Evolutionary conservation across 1,284 basidiomycete species (phyloP).

Genomic region (Agroathelia rolfsii): DNA sequence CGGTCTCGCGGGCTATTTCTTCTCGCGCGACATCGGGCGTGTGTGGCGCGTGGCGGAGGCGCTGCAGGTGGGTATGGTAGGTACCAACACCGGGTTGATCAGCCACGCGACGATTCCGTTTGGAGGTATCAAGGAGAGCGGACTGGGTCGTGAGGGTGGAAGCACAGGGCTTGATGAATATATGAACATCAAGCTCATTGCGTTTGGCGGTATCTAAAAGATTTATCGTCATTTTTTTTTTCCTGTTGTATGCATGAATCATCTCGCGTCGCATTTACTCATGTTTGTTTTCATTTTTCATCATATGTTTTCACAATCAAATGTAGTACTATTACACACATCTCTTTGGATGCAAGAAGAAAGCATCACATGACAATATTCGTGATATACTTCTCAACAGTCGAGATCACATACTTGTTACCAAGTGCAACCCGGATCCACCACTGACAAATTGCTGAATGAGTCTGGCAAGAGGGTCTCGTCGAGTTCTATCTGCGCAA

Average conservation of each 20-base stretch:
- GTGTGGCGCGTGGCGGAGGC: constrained; percentile 98
- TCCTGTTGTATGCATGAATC: constrained; percentile 9
- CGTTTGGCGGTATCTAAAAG: constrained; percentile 54
- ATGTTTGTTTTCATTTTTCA: too few relatives aligned
- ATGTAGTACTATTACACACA: too few relatives aligned
- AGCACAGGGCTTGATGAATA: constrained; percentile 78
- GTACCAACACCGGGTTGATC: constrained; percentile 77
- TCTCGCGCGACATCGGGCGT: constrained; percentile 80
- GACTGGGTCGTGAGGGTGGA: constrained; percentile 69
- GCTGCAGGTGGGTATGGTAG: constrained; percentile 95
- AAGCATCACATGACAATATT: too few relatives aligned
- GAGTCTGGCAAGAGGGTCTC: too few relatives aligned
- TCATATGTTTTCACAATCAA: too few relatives aligned
- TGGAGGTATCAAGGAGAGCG: constrained; percentile 87
- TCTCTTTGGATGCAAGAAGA: too few relatives aligned
- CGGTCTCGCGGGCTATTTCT: constrained; percentile 93
- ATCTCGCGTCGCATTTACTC: too few relatives aligned
- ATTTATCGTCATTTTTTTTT: constrained; percentile 10
- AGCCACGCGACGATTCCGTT: constrained; percentile 83
- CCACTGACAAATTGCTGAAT: too few relatives aligned
- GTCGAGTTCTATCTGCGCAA: too few relatives aligned
- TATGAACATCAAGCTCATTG: constrained; percentile 71
- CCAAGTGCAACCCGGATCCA: too few relatives aligned
- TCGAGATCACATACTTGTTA: too few relatives aligned
- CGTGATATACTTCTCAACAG: too few relatives aligned